Conservation (phyloP, 2,329 filamentous ascomycete genomes). For the Talaromyces albobiverticillius region DNA sequence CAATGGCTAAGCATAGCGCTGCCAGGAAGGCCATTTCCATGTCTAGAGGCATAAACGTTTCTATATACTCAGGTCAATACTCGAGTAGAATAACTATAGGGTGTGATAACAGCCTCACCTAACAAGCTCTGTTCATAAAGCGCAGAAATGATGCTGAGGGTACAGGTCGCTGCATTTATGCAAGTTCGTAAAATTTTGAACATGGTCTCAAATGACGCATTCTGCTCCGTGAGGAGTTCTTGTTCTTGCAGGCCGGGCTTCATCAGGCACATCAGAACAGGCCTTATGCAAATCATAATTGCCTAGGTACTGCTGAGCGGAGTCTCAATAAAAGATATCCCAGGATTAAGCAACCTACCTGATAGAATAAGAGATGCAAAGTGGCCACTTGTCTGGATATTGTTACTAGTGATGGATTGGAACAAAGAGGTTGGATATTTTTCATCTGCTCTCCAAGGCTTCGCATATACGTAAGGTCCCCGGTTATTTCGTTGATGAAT, state of each 20-base stretch:
- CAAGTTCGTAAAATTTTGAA: not conserved
- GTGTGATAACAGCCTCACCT: conserved; percentile 5
- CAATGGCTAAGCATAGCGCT: conserved; percentile 1
- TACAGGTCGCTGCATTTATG: conserved; percentile 7
- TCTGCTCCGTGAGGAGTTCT: not conserved
- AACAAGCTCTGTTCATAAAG: conserved; percentile 10
- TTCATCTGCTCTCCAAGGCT: conserved; percentile 5
- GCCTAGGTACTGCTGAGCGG: not conserved
- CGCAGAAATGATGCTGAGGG: conserved; percentile 8
- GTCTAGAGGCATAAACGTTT: conserved; percentile 8
- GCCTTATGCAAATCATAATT: not conserved
- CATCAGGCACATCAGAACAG: not conserved
- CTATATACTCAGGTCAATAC: not conserved
- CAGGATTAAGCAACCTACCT: not conserved
- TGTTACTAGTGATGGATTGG: not conserved
- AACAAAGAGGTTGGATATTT: conserved; percentile 5
- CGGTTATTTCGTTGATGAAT: not conserved
- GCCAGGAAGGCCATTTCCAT: conserved; percentile 8
- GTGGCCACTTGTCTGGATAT: conserved; percentile 13
- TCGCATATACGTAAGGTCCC: conserved; percentile 1
- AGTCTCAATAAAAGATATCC: not conserved
- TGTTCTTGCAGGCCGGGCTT: not conserved
- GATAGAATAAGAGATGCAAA: conserved; percentile 11
- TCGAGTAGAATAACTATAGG: not conserved
- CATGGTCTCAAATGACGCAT: not conserved